Conservation (phyloP, 2,329 filamentous ascomycete genomes). For the Colletotrichum siamense region DNA sequence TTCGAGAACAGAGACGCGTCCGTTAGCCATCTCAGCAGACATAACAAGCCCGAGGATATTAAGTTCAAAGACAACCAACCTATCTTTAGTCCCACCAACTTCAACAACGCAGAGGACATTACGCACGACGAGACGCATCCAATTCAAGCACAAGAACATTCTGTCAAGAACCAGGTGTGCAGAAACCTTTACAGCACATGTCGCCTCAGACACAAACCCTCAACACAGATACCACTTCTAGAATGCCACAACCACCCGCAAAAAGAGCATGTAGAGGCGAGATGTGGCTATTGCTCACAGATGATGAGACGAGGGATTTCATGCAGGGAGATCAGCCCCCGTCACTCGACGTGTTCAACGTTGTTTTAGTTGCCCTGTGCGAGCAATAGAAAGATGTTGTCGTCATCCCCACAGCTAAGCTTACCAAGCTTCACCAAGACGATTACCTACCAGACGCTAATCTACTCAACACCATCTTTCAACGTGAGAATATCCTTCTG, state of each 20-base stretch:
- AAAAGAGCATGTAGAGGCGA: not conserved
- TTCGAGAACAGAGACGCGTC: not conserved
- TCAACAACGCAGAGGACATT: not conserved
- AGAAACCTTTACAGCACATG: not conserved
- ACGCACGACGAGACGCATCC: not conserved
- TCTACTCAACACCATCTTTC: not conserved
- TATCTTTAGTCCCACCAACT: not conserved
- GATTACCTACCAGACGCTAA: not conserved
- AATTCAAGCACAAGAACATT: not conserved
- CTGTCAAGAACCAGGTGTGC: not conserved
- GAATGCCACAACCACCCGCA: not conserved
- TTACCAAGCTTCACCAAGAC: not conserved
- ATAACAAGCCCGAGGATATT: not conserved
- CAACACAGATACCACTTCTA: not conserved
- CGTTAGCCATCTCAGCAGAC: not conserved
- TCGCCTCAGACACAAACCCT: not conserved
- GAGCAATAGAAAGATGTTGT: not conserved
- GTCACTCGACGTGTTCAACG: not conserved
- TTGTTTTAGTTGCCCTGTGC: not conserved
- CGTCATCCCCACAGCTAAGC: not conserved
- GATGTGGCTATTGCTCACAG: not conserved
- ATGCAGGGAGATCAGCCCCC: not conserved
- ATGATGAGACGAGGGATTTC: not conserved
- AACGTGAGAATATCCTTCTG: not conserved
- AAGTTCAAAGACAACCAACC: not conserved